Evolutionary conservation across 345 rosid genomes (phyloP).

Genomic region (Nephelium lappaceum): DNA sequence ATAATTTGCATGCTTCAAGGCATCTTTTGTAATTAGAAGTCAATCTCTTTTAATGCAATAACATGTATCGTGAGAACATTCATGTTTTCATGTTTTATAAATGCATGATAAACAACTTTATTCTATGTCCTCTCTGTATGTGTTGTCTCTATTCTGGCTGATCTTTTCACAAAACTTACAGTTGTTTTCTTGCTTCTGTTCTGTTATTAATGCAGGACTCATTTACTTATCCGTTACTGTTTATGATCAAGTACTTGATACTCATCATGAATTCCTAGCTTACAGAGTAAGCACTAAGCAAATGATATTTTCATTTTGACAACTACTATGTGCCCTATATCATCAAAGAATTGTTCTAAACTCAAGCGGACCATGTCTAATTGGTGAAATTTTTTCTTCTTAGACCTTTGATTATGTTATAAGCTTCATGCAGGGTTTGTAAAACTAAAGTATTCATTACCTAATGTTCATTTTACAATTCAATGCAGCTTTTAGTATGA

Average conservation of each 20-base stretch:
- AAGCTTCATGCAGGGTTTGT: neutral
- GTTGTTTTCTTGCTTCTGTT: neutral
- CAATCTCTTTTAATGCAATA: neutral
- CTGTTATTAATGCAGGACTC: slow-evolving; percentile 45
- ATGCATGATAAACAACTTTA: too few species aligned
- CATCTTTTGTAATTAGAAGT: too few species aligned
- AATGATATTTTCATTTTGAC: neutral
- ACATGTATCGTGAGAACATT: too few species aligned
- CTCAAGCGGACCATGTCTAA: neutral
- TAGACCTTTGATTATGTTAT: neutral
- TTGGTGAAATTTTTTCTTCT: neutral
- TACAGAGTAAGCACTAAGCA: slow-evolving; percentile 40
- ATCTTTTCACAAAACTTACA: neutral
- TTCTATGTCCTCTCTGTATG: too few species aligned
- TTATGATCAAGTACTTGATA: slow-evolving; percentile 40
- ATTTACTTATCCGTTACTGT: slow-evolving; percentile 86
- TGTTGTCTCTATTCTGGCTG: neutral
- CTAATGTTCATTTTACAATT: neutral
- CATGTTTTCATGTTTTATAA: too few species aligned
- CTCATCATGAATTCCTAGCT: slow-evolving; percentile 50
- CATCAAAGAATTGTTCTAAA: neutral
- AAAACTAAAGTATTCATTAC: neutral
- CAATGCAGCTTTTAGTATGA: too few species aligned
- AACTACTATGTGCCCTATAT: neutral
- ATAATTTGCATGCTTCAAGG: too few species aligned